Percentiles rank a stretch among this genome's conserved stretches.
These are phyloP conservation scores for Cokeromyces recurvatus DNA, from an alignment of 371 early-diverging fungal genomes.

Conservation along the genomic window DNA sequence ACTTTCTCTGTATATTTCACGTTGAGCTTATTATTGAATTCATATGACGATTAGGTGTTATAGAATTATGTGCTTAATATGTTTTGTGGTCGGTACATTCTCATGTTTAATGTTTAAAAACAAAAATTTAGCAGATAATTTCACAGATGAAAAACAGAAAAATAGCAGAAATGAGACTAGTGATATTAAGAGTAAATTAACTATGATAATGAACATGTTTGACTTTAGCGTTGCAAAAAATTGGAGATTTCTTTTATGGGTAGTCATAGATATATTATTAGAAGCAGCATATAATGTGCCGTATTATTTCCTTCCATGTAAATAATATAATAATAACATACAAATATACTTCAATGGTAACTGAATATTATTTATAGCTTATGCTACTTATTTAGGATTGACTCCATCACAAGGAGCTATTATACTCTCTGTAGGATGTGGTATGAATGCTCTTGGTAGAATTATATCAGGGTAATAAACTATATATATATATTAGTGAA, in stretches of 20 bases:
- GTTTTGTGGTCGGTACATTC: conserved; percentile 9
- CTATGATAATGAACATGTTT: conserved; percentile 21
- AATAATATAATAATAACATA: neutral
- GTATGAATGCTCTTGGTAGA: conserved; percentile 19
- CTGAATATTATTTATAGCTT: conserved; percentile 10
- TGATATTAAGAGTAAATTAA: no score
- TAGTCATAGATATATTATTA: conserved; percentile 26
- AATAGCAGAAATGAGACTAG: neutral
- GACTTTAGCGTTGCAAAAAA: conserved; percentile 42
- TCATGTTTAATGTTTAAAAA: conserved; percentile 12
- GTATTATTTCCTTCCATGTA: conserved; percentile 50
- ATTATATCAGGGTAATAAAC: conserved; percentile 17
- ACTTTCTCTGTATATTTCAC: no score
- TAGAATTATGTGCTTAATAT: conserved; percentile 14
- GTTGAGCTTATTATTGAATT: no score
- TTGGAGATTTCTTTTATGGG: conserved; percentile 36
- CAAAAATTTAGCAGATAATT: neutral
- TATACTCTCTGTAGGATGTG: conserved; percentile 16
- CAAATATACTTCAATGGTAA: neutral
- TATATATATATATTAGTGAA: no score
- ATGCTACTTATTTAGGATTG: conserved; percentile 21
- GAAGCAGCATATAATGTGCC: conserved; percentile 52
- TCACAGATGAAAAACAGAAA: neutral
- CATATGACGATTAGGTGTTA: conserved; percentile 25
- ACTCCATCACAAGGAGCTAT: conserved; percentile 21